Evolutionary conservation across 306 rosid genomes (phyloP).

Genomic region (Quercus suber): DNA sequence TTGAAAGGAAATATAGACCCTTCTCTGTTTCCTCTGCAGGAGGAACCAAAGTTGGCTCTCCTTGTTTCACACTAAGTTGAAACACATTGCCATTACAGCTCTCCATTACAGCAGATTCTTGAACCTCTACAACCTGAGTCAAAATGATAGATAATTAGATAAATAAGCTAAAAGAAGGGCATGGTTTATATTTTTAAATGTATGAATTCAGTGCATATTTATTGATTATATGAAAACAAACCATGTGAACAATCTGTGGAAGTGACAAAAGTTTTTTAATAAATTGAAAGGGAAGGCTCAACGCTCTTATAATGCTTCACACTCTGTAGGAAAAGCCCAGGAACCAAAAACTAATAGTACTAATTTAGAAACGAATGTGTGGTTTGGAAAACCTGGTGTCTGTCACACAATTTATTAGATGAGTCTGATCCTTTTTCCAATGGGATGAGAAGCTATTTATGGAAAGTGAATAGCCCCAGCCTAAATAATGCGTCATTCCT

Average conservation of each 20-base stretch:
- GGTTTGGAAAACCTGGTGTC: conserved; percentile 25
- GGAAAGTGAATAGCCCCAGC: background rate
- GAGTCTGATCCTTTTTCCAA: conserved; percentile 2
- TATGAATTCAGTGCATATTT: too few relatives aligned
- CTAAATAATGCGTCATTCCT: background rate
- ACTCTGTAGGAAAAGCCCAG: conserved; percentile 1
- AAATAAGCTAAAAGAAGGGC: background rate
- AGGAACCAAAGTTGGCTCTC: conserved; percentile 52
- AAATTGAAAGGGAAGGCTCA: conserved; percentile 4
- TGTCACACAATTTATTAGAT: conserved; percentile 24
- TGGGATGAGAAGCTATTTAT: conserved; percentile 28
- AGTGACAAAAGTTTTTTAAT: background rate
- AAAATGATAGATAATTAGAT: background rate
- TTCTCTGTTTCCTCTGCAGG: conserved; percentile 69
- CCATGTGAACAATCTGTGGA: conserved; percentile 11
- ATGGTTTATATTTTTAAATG: too few relatives aligned
- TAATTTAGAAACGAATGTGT: conserved; percentile 21
- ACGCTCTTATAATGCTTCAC: background rate
- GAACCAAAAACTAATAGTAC: conserved; percentile 10
- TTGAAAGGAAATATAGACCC: conserved; percentile 73
- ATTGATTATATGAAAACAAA: background rate
- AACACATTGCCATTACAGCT: conserved; percentile 13
- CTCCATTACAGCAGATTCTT: conserved; percentile 42
- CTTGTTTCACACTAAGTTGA: conserved; percentile 46
- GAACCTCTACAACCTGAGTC: conserved; percentile 19